Base-by-base conservation (phyloP, 805 yeast species). In the Cyberlindnera meyerae region DNA sequence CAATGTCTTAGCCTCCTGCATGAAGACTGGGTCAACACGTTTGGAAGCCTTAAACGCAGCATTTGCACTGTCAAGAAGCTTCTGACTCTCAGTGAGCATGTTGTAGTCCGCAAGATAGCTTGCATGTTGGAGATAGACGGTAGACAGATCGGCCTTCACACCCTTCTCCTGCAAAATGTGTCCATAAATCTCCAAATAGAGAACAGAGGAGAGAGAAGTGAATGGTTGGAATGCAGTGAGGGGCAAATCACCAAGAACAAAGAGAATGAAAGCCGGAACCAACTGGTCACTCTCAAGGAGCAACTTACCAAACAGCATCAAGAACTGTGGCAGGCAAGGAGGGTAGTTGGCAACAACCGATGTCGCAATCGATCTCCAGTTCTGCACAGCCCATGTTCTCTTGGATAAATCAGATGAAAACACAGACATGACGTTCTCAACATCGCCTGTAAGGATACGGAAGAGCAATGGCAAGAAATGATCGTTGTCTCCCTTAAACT, bases 101-200 rank as follows among this genome's bases (percentile, higher is more conserved):
- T 90, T 93, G 42, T 69, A 62, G 46, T 88, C 97, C 4, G 83
- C 79, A 43, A 88, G 64, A 17, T 70, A 61, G 31, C 71, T 70
- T 0, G 93, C 93, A 50, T 84, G 93, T 18, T 66, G 66, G 27
- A 85, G 60, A 52, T 82, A 84, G 45, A 73, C 65, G 0, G 76
- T 67, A 12, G 82, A 52, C 48, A 83, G 58, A 44, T 78, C 83
- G 11, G 51, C 45, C 20, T 29, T 24, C 13, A 54, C 46, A 0
- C 63, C 62, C 27, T 45, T 45, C 12, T 48, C 52, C 17, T 44
- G 42, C 27, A 48, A 22, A 24, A 40, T 18, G 18, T 43, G 40
- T 3, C 49, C 49, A 27, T 50, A 50, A 1, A 51, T 49, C 17
- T 37, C 70, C 54, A 56, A 40, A 28, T 53, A 50, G 18, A 66